phyloP scores from a whole-genome alignment of 441 rosid genomes.

The Gossypium lobatum region DNA sequence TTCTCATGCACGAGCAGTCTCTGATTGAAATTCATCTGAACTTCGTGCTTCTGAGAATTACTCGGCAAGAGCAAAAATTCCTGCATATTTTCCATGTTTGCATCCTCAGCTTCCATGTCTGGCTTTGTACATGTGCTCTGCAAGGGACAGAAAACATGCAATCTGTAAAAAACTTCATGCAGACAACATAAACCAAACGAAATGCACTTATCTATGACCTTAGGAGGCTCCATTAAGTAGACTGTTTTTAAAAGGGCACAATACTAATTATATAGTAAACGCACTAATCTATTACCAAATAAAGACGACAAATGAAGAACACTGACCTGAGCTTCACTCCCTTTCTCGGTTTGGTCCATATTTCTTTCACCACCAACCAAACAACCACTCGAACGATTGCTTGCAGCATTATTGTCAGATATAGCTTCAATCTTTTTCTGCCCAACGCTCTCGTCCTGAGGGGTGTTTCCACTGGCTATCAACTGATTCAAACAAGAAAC shows the following conservation, averaged over 20 bases:
- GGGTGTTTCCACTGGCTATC: slow-evolving; percentile 32
- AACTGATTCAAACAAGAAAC: slow-evolving; percentile 23
- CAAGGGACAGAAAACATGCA: slow-evolving; percentile 34
- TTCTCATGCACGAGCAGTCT: slow-evolving; percentile 22
- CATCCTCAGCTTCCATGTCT: slow-evolving; percentile 57
- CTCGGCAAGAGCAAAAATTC: slow-evolving; percentile 15
- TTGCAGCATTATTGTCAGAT: slow-evolving; percentile 64
- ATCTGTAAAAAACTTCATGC: slow-evolving; percentile 18
- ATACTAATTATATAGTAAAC: too few species aligned
- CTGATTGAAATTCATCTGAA: slow-evolving; percentile 16
- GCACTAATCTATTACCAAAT: not conserved
- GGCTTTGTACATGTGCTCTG: slow-evolving; percentile 84
- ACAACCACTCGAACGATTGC: slow-evolving; percentile 42
- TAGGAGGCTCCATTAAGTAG: not conserved
- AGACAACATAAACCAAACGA: slow-evolving; percentile 20
- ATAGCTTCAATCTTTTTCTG: slow-evolving; percentile 61
- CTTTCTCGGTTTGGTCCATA: slow-evolving; percentile 45
- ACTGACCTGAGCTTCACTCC: slow-evolving; percentile 68
- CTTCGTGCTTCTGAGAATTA: slow-evolving; percentile 29
- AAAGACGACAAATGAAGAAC: not conserved
- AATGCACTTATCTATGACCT: slow-evolving; percentile 1
- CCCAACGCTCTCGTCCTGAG: slow-evolving; percentile 60
- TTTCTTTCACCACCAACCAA: slow-evolving; percentile 33
- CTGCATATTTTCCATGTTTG: slow-evolving; percentile 30
- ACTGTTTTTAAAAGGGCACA: not conserved